A percentile compares a stretch with the other conserved stretches of the same genome.
Conservation (phyloP, 768 basidiomycete species). For the Naganishia kalamii region DNA sequence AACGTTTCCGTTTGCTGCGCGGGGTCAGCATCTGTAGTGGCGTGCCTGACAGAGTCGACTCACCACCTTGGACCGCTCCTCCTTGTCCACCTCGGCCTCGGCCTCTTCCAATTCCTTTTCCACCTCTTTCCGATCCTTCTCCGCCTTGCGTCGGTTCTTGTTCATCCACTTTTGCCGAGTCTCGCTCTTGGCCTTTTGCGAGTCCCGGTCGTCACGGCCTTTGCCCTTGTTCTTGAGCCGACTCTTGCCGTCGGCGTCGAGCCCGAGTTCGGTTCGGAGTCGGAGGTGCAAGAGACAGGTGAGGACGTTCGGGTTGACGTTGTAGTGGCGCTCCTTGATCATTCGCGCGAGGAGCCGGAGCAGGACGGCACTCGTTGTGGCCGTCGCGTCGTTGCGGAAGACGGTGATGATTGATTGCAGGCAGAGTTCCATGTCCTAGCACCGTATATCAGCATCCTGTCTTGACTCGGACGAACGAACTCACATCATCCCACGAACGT, state of each 20-base stretch:
- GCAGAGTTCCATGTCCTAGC: slow-evolving; percentile 76
- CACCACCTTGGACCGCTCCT: slow-evolving; percentile 76
- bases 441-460: slow-evolving; percentile 6
- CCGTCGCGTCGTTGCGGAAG: slow-evolving; percentile 74
- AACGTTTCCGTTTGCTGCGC: slow-evolving; percentile 91
- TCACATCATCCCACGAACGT: slow-evolving; percentile 81
- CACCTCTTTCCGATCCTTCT: slow-evolving; percentile 84
- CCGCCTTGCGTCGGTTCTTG: slow-evolving; percentile 79
- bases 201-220: slow-evolving; percentile 55
- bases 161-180: slow-evolving; percentile 65
- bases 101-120: slow-evolving; percentile 89
- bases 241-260: slow-evolving; percentile 58
- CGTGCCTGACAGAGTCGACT: slow-evolving; percentile 44
- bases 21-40: background rate
- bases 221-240: slow-evolving; percentile 31
- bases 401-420: slow-evolving; percentile 71
- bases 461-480: slow-evolving; percentile 28
- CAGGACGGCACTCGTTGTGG: slow-evolving; percentile 72
- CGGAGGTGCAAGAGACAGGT: slow-evolving; percentile 77
- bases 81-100: slow-evolving; percentile 84
- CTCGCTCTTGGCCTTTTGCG: slow-evolving; percentile 46
- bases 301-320: slow-evolving; percentile 81
- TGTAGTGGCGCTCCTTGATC: slow-evolving; percentile 87
- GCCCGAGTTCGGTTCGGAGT: slow-evolving; percentile 71
- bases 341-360: slow-evolving; percentile 89